phyloP scores from a whole-genome alignment of 805 yeast genomes.

The Schwanniomyces vanrijiae region DNA sequence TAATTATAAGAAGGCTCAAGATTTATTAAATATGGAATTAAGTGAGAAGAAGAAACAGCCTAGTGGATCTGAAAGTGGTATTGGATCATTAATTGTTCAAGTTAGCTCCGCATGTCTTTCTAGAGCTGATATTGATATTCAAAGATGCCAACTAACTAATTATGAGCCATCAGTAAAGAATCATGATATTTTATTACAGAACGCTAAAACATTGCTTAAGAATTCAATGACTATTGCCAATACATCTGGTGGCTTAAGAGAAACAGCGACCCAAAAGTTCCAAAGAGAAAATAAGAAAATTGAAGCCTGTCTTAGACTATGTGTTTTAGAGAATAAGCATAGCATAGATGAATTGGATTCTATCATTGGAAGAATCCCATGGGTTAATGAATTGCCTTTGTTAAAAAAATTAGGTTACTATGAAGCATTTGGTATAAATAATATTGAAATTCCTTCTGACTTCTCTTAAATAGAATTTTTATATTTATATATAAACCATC shows the following conservation, averaged over 20 bases:
- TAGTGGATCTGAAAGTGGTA: slow-evolving; percentile 18
- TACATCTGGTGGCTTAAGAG: slow-evolving; percentile 52
- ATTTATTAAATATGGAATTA: slow-evolving; percentile 21
- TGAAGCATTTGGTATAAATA: slow-evolving; percentile 16
- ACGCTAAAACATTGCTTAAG: slow-evolving; percentile 43
- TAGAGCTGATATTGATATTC: slow-evolving; percentile 53
- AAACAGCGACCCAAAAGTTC: slow-evolving; percentile 43
- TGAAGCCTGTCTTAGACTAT: slow-evolving; percentile 47
- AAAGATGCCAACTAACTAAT: slow-evolving; percentile 38
- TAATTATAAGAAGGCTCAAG: slow-evolving; percentile 40
- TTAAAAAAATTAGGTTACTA: slow-evolving; percentile 27
- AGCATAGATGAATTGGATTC: slow-evolving; percentile 25
- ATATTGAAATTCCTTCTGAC: slow-evolving; percentile 3
- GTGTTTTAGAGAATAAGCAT: slow-evolving; percentile 44
- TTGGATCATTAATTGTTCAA: slow-evolving; percentile 34
- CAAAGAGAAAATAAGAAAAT: slow-evolving; percentile 40
- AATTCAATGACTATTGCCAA: slow-evolving; percentile 47
- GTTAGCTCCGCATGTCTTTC: slow-evolving; percentile 46
- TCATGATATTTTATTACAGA: slow-evolving; percentile 30
- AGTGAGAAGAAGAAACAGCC: slow-evolving; percentile 14
- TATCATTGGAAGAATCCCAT: slow-evolving; percentile 28
- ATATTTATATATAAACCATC: neutral
- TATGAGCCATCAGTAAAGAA: slow-evolving; percentile 29
- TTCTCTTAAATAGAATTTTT: slow-evolving; percentile 2
- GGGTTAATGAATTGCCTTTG: slow-evolving; percentile 28